Percentiles rank a stretch among this genome's conserved stretches.
phyloP scores from a whole-genome alignment of 805 yeast genomes.

The Kluyveromyces wickerhamii region DNA sequence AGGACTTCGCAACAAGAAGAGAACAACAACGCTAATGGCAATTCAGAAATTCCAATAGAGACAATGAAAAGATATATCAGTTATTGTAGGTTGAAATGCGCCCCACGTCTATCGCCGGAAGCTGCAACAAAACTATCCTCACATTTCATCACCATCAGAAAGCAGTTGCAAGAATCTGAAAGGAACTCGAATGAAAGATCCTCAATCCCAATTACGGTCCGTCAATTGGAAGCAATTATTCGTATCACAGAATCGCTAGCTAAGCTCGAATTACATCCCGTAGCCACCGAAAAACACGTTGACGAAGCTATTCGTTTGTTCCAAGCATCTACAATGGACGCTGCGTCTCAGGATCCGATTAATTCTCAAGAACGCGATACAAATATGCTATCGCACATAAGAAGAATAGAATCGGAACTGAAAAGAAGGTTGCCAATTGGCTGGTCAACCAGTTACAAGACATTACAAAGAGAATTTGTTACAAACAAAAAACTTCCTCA shows the following conservation, averaged over 20 bases:
- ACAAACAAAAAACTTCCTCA: constrained; percentile 53
- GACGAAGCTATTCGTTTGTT: constrained; percentile 92
- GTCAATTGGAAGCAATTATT: constrained; percentile 95
- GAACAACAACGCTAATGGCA: constrained; percentile 41
- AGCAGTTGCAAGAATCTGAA: constrained; percentile 74
- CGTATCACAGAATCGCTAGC: constrained; percentile 95
- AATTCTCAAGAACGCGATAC: constrained; percentile 45
- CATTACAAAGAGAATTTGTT: constrained; percentile 76
- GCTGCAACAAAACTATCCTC: constrained; percentile 88
- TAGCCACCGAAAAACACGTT: constrained; percentile 84
- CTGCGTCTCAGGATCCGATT: constrained; percentile 50
- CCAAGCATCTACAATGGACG: constrained; percentile 96
- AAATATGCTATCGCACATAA: constrained; percentile 62
- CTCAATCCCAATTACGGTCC: constrained; percentile 92
- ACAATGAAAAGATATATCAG: constrained; percentile 89
- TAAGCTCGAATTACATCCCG: constrained; percentile 70
- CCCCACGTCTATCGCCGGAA: constrained; percentile 82
- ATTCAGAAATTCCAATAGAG: constrained; percentile 80
- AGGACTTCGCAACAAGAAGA: constrained; percentile 39
- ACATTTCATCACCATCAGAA: constrained; percentile 86
- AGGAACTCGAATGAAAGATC: constrained; percentile 78
- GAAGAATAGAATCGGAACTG: constrained; percentile 73
- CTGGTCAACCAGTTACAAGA: constrained; percentile 85
- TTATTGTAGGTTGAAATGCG: constrained; percentile 83
- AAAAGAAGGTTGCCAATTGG: constrained; percentile 91